Conservation (phyloP, 495 filamentous ascomycete species). For the Aspergillus conjunctus region DNA sequence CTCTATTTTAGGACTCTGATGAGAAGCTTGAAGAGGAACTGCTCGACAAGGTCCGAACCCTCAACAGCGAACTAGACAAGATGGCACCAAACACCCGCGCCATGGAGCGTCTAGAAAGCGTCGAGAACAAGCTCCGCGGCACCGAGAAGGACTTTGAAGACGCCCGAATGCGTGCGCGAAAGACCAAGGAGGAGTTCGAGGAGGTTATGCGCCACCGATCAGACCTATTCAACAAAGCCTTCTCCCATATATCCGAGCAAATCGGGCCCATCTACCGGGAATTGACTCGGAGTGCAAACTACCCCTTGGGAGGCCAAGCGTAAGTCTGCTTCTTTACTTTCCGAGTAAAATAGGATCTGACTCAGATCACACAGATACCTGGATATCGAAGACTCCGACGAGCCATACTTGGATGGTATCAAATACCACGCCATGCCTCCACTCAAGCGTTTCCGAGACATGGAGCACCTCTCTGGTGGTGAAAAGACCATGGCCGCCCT, state of each 20-base stretch:
- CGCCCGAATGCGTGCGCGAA: constrained; percentile 69
- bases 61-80: constrained; percentile 82
- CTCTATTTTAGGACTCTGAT: constrained; percentile 57
- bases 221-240: constrained; percentile 92
- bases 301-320: constrained; percentile 89
- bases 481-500: constrained; percentile 99
- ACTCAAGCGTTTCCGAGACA: constrained; percentile 96
- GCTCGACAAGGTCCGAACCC: constrained; percentile 70
- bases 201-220: constrained; percentile 78
- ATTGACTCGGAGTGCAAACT: constrained; percentile 79
- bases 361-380: constrained; percentile 59
- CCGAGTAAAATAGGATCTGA: not conserved
- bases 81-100: constrained; percentile 96
- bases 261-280: constrained; percentile 94
- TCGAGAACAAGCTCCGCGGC: constrained; percentile 77
- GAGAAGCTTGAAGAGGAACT: constrained; percentile 77
- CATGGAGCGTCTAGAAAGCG: constrained; percentile 85
- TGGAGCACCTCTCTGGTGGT: constrained; percentile 96
- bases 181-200: constrained; percentile 80
- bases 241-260: constrained; percentile 91
- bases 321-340: constrained; percentile 30
- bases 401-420: constrained; percentile 90
- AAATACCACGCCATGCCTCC: constrained; percentile 99
- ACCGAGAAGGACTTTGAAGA: constrained; percentile 90
- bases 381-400: constrained; percentile 87